Base-by-base conservation (phyloP, 2,329 filamentous ascomycete species). In the Fusarium sp. region DNA sequence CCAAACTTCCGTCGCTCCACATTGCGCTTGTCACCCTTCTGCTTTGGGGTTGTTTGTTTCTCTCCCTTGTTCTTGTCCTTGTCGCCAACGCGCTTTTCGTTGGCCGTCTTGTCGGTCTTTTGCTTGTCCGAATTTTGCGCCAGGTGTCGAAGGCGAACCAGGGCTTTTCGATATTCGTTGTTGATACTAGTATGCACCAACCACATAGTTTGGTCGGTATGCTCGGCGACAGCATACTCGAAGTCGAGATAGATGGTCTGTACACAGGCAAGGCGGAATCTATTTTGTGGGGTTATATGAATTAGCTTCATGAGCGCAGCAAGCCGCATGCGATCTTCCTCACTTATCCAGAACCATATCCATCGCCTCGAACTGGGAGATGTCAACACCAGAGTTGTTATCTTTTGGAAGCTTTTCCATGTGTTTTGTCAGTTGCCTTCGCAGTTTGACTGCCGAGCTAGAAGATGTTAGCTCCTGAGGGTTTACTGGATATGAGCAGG, bases 161-260 rank as follows among this genome's bases (percentile, higher is more conserved):
- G 85, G 62, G 90, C 86, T 79, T 91, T 92, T 78, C 94, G 90
- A 84, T 96, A 98, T 79, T 92, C 90, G 76, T 87, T 88, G 80
- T 96, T 97, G 81, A 97, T 91, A 76, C 89, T 88, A 70, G 89
- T 88, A 82, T 98, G 96, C 60, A 90, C 88, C 69, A 90, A 87
- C 96, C 96, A 98, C 52, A 98, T 88, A 69, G 87, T 88, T 66
- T 85, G 83, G 81, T 98, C 94, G 59, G 92, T 88, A 64, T 90
- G 87, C 71, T 90, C 87, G 72, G 86, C 84, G 69, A 85, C 87
- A 57, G 92, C 91, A 83, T 89, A 90, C 73, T 89, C 85, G 78
- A 94, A 90, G 82, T 97, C 91, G 79, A 88, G 84, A 79, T 94
- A 93, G 68, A 96, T 91, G 64, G 90, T 89, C 73, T 89, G 87